Conservation (phyloP, 495 filamentous ascomycete genomes). For the Neurospora pannonica region DNA sequence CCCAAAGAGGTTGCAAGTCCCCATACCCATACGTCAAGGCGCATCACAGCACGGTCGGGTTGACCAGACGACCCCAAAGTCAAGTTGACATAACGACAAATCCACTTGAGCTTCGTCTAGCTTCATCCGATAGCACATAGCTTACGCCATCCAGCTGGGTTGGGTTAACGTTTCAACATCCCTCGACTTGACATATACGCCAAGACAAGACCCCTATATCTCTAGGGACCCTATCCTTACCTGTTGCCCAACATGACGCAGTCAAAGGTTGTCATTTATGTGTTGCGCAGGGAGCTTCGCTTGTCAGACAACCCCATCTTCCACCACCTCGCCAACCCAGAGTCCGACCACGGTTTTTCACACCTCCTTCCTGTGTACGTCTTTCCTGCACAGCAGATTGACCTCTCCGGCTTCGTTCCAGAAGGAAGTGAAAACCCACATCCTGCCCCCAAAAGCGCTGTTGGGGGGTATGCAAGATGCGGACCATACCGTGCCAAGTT, state of each 20-base stretch:
- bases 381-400: constrained; percentile 54
- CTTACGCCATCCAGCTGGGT: neutral
- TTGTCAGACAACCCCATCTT: constrained; percentile 60
- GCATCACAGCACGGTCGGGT: neutral
- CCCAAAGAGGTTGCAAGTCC: neutral
- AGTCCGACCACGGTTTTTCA: constrained; percentile 41
- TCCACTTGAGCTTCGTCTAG: neutral
- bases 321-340: constrained; percentile 37
- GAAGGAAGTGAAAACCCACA: constrained; percentile 41
- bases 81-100: neutral
- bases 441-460: constrained; percentile 44
- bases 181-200: neutral
- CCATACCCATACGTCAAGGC: neutral
- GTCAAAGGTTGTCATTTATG: constrained; percentile 46
- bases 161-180: neutral
- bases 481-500: constrained; percentile 61
- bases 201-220: neutral
- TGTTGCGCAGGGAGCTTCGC: constrained; percentile 59
- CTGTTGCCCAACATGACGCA: constrained; percentile 19
- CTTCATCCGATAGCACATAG: neutral
- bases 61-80: neutral
- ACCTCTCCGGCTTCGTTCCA: constrained; percentile 57
- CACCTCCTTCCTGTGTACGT: constrained; percentile 59
- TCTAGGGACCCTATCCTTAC: neutral
- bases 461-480: constrained; percentile 56